A percentile compares a stretch with the other conserved stretches of the same genome.
Conservation (phyloP, 148 eudicot species). For the Limonium bicolor region DNA sequence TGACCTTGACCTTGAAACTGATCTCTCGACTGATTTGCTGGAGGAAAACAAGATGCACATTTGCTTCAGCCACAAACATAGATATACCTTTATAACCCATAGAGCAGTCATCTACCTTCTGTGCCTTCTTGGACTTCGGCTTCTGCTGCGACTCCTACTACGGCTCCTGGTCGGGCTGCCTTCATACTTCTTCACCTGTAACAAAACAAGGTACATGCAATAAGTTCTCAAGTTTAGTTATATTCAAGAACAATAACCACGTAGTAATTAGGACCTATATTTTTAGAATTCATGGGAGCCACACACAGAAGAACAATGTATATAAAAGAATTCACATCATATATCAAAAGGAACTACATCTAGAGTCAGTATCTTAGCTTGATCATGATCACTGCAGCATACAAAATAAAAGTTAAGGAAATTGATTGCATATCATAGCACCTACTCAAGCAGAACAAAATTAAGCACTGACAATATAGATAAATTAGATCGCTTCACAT, state of each 20-base stretch:
- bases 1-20: conserved; percentile 48
- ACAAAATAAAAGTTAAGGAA: no score
- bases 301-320: no score
- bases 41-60: not conserved
- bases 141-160: conserved; percentile 24
- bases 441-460: no score
- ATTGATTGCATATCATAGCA: no score
- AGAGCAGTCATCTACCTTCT: conserved; percentile 28
- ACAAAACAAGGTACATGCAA: not conserved
- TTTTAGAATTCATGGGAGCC: no score
- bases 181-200: conserved; percentile 57
- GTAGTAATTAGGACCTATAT: not conserved
- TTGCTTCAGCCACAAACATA: not conserved
- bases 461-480: no score
- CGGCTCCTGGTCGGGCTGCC: conserved; percentile 42
- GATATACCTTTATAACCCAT: not conserved
- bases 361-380: no score
- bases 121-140: conserved; percentile 50
- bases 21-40: conserved; percentile 57
- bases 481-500: no score
- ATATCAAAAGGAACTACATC: not conserved
- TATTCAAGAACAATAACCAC: not conserved
- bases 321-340: no score
- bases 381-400: no score
- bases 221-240: not conserved